Percentiles rank a stretch among this genome's conserved stretches.
Evolutionary conservation across 768 basidiomycete species (phyloP).

Genomic region (Lyophyllum decastes): DNA sequence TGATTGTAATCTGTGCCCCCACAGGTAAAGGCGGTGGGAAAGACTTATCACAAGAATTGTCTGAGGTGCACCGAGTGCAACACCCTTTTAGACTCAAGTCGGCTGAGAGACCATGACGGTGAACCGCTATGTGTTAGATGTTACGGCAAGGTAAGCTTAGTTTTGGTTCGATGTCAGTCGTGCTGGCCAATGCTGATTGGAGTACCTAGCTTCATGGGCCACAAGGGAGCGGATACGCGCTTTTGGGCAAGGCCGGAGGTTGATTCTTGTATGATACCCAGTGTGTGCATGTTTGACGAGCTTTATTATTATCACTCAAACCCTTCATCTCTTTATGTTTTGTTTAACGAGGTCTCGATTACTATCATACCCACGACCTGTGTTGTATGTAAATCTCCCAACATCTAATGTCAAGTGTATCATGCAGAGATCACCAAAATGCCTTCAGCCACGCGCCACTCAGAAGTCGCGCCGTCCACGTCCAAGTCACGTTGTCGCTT

Average conservation of each 20-base stretch:
- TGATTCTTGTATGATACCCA: constrained; percentile 9
- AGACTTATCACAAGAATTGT: constrained; percentile 79
- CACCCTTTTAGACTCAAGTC: constrained; percentile 68
- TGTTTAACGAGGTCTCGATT: constrained; percentile 4
- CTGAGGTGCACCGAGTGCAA: constrained; percentile 76
- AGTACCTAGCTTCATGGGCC: constrained; percentile 65
- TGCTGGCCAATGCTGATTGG: neutral
- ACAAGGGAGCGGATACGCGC: constrained; percentile 73
- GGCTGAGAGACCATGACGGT: constrained; percentile 76
- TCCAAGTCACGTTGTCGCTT: constrained; percentile 62
- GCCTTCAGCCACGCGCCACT: constrained; percentile 65
- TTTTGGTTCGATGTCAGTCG: neutral
- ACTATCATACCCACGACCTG: constrained; percentile 2
- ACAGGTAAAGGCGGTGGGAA: constrained; percentile 79
- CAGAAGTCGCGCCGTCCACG: constrained; percentile 62
- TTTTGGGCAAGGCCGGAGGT: constrained; percentile 47
- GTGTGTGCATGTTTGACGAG: neutral
- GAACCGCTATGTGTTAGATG: constrained; percentile 71
- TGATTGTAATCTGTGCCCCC: constrained; percentile 5
- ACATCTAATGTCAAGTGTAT: neutral
- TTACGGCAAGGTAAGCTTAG: constrained; percentile 58
- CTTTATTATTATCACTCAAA: neutral
- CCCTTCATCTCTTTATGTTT: neutral
- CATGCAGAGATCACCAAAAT: constrained; percentile 47
- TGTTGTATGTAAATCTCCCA: constrained; percentile 1